Evolutionary conservation across 129 eudicot species (phyloP), one percentile per base, ranked within the genome.

Genomic region (Pulicaria dysenterica): DNA sequence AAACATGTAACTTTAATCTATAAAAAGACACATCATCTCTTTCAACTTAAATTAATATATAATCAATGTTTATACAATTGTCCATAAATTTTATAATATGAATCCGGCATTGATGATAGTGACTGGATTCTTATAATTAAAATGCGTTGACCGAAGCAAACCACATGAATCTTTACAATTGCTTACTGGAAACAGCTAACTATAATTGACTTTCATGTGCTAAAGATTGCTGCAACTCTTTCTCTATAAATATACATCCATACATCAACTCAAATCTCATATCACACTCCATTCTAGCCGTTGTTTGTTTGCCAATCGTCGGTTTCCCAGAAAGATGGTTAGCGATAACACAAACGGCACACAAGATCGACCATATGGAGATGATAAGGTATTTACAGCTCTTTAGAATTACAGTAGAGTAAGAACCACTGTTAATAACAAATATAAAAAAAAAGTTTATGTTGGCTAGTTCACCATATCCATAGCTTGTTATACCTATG

Each of bases 121-220:
- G 24, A 14, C 9, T n/a, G 46, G n/a, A 9, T 10, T 8, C 4
- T 39, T 74, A 7, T 64, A 69, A 39, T 69, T 24, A 2, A 1
- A 54, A 50, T n/a, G 54, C 36, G 81, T 77, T 77, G 72, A 70
- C 76, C 72, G 48, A 61, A n/a, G 58, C 7, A 40, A 14, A 49
- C 76, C 77, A 77, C 72, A 77, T 77, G 77, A 53, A 67, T 73
- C 17, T 24, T 7, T 8, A 19, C 47, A 59, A 77, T 46, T 46
- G 44, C 72, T 78, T 78, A 76, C 72, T 41, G 77, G 82, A 78
- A 78, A 31, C 82, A 50, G 77, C 82, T 34, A 70, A 11, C 82
- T 58, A 14, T 15, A 42, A 50, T 38, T 70, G 72, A 78, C 72
- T 62, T 39, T 8, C 47, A 8, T 51, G 53, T 11, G 8, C 36